A percentile compares a stretch with the other conserved stretches of the same genome.
Evolutionary conservation across 2,329 filamentous ascomycete genomes (phyloP).

Genomic region (Epichloe uncinata): DNA sequence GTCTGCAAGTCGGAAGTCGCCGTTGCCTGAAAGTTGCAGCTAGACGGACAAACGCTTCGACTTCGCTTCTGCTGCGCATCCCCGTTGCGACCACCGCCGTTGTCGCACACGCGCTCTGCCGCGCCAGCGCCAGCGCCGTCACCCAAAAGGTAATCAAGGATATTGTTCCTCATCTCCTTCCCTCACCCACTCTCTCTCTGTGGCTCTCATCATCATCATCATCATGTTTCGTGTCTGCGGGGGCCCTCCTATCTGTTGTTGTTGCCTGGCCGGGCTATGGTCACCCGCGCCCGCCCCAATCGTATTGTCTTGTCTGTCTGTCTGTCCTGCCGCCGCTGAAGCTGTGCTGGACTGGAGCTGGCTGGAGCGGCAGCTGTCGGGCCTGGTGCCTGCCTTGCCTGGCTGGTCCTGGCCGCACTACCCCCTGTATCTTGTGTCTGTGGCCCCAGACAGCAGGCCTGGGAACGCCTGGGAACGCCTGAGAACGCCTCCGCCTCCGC

Average conservation of each 20-base stretch:
- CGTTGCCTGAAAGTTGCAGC: not conserved
- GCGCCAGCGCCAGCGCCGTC: constrained; percentile 5
- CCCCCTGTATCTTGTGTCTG: too few species aligned
- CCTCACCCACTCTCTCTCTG: not conserved
- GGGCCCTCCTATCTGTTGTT: constrained; percentile 1
- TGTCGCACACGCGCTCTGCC: constrained; percentile 8
- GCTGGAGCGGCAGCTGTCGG: too few species aligned
- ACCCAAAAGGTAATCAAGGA: constrained; percentile 4
- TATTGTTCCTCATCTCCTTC: not conserved
- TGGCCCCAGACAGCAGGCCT: too few species aligned
- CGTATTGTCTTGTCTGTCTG: too few species aligned
- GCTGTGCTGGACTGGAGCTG: not conserved
- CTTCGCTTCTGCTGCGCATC: constrained; percentile 4
- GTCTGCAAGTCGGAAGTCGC: not conserved
- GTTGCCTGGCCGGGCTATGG: not conserved
- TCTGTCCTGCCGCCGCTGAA: constrained; percentile 1
- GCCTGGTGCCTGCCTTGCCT: too few species aligned
- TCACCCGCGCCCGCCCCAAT: not conserved
- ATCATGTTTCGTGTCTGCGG: constrained; percentile 4
- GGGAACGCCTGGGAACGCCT: too few species aligned
- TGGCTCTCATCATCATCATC: constrained; percentile 1
- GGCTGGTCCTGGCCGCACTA: too few species aligned
- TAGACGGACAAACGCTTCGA: not conserved
- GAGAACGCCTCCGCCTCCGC: constrained; percentile 6
- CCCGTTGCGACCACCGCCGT: constrained; percentile 2